Evolutionary conservation across 768 basidiomycete species (phyloP).

Genomic region (Boletellus ananiceps): DNA sequence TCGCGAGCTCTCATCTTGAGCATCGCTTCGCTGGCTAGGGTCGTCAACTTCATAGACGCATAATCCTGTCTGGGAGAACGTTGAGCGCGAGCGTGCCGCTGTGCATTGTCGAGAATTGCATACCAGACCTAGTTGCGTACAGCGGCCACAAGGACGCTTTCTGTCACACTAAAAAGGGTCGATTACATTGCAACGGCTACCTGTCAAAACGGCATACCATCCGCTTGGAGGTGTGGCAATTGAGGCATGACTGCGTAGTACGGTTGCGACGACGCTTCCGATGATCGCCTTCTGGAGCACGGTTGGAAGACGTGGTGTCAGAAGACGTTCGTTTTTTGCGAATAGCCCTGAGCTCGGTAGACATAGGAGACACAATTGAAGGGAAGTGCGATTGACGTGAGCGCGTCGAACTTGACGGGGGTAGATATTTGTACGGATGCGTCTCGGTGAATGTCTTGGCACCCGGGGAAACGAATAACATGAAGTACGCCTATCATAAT

Average conservation of each 20-base stretch:
- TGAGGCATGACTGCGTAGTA: constrained; percentile 69
- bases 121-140: constrained; percentile 39
- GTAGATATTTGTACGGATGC: constrained; percentile 27
- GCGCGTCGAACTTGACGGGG: not conserved
- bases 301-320: constrained; percentile 23
- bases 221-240: constrained; percentile 69
- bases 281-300: constrained; percentile 47
- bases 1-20: constrained; percentile 59
- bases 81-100: constrained; percentile 12
- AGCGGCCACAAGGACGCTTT: constrained; percentile 46
- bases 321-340: constrained; percentile 31
- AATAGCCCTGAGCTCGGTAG: constrained; percentile 21
- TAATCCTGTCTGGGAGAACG: constrained; percentile 55
- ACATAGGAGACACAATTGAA: constrained; percentile 19
- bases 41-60: constrained; percentile 86
- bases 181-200: not conserved
- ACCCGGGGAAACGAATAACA: constrained; percentile 1
- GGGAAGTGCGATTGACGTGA: constrained; percentile 1
- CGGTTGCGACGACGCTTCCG: constrained; percentile 64
- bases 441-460: constrained; percentile 21
- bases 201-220: constrained; percentile 43
- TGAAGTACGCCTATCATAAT: constrained; percentile 4
- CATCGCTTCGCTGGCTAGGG: constrained; percentile 48
- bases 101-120: constrained; percentile 26
- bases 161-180: constrained; percentile 38